These are phyloP conservation scores for Neofusicoccum laricinum DNA, from an alignment of 2,329 filamentous ascomycete genomes.

Conservation along the genomic window DNA sequence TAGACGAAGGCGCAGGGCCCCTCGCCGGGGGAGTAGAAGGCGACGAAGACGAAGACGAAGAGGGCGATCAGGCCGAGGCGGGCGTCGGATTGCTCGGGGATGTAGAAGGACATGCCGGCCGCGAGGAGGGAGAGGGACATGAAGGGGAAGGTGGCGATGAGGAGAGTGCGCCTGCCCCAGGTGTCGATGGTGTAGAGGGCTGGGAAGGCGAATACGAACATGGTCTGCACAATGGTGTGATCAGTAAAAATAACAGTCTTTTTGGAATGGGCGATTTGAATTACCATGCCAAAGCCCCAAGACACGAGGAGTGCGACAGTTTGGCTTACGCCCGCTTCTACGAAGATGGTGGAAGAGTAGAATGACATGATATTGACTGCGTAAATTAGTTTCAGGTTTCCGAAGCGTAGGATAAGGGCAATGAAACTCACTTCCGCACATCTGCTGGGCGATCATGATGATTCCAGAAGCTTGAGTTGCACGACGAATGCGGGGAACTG, in stretches of 20 bases:
- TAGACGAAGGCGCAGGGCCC: slow-evolving; percentile 22
- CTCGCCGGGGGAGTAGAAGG: slow-evolving; percentile 48
- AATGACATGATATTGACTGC: slow-evolving; percentile 20
- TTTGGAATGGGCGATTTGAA: not conserved
- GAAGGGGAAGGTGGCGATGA: slow-evolving; percentile 45
- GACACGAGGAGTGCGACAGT: too few relatives aligned
- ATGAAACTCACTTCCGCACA: slow-evolving; percentile 26
- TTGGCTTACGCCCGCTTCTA: not conserved
- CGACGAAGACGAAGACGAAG: slow-evolving; percentile 51
- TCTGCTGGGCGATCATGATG: slow-evolving; percentile 33
- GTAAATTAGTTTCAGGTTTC: slow-evolving; percentile 25
- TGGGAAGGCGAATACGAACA: slow-evolving; percentile 46
- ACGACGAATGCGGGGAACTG: slow-evolving; percentile 27
- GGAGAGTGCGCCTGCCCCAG: slow-evolving; percentile 39
- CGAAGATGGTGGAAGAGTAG: slow-evolving; percentile 30
- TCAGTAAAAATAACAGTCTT: slow-evolving; percentile 31
- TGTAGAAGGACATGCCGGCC: slow-evolving; percentile 41
- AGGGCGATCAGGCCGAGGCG: slow-evolving; percentile 34
- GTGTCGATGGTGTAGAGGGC: slow-evolving; percentile 46
- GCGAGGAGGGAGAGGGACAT: slow-evolving; percentile 52
- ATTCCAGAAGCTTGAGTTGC: slow-evolving; percentile 25
- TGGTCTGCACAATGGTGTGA: slow-evolving; percentile 42
- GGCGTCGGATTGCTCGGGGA: slow-evolving; percentile 25
- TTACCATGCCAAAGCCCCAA: too few relatives aligned
- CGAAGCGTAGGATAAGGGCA: slow-evolving; percentile 21